phyloP scores from a whole-genome alignment of 2,329 filamentous ascomycete species.

The Magnaporthiopsis incrustans region DNA sequence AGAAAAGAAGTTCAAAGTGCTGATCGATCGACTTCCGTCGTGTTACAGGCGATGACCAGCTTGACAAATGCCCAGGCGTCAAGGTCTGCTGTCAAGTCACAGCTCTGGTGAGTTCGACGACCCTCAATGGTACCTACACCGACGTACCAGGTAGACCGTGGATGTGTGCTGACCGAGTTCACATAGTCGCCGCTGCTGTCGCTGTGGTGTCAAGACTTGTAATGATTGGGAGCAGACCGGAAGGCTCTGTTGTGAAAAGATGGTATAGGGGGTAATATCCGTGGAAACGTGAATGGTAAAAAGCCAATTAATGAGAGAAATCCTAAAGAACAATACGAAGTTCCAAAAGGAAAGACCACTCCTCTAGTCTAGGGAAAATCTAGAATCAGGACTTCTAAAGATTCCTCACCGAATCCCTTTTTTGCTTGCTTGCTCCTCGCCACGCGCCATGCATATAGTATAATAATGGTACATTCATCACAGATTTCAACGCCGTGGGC shows the following conservation, averaged over 20 bases:
- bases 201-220: conserved; percentile 19
- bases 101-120: conserved; percentile 16
- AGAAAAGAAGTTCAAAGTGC: neutral
- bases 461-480: neutral
- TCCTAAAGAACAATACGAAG: too few species aligned
- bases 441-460: conserved; percentile 1
- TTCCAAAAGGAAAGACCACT: too few species aligned
- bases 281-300: neutral
- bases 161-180: neutral
- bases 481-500: neutral
- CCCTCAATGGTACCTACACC: neutral
- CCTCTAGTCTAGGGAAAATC: neutral
- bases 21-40: neutral
- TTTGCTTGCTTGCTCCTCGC: neutral
- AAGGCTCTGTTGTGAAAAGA: neutral
- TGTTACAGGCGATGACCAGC: conserved; percentile 16
- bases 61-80: conserved; percentile 20
- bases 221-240: neutral
- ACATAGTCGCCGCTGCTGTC: conserved; percentile 23
- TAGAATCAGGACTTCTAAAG: neutral
- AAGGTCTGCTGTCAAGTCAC: conserved; percentile 25
- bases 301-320: neutral
- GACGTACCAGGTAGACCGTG: too few species aligned
- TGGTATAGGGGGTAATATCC: neutral
- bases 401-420: neutral